phyloP scores from a whole-genome alignment of 352 stramenopile genomes.

The Globisporangium cederbergense region DNA sequence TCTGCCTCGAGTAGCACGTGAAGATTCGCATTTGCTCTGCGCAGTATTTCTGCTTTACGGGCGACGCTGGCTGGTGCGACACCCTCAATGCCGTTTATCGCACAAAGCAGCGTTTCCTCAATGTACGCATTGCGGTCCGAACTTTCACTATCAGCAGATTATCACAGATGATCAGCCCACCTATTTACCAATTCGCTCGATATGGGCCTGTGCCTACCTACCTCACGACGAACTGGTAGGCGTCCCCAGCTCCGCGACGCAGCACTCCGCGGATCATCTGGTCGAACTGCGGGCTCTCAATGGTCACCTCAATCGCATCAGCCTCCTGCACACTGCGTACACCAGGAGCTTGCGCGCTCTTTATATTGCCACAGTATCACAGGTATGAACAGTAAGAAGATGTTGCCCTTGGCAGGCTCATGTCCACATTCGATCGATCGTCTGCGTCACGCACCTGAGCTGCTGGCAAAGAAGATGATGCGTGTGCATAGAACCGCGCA shows the following conservation, averaged over 20 bases:
- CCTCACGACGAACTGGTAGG: constrained; percentile 33
- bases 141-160: constrained; percentile 20
- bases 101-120: constrained; percentile 85
- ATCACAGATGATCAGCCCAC: not conserved
- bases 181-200: not conserved
- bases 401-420: not conserved
- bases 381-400: not conserved
- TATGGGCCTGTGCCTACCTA: constrained; percentile 22
- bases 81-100: constrained; percentile 54
- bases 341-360: too few species aligned
- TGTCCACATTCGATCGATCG: not conserved
- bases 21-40: constrained; percentile 25
- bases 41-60: constrained; percentile 26
- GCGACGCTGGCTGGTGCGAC: constrained; percentile 24
- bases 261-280: constrained; percentile 45
- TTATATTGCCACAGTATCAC: too few species aligned
- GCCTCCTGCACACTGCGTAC: not conserved
- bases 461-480: constrained; percentile 25
- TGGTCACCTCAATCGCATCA: constrained; percentile 23
- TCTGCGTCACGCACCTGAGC: not conserved
- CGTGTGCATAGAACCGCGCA: constrained; percentile 90
- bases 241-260: constrained; percentile 13
- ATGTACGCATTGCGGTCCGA: constrained; percentile 87
- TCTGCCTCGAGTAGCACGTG: constrained; percentile 89
- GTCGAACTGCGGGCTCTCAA: constrained; percentile 92